Percentiles rank a stretch among this genome's conserved stretches.
Evolutionary conservation across 768 basidiomycete genomes (phyloP).

Genomic region (Boletus rubropictus): DNA sequence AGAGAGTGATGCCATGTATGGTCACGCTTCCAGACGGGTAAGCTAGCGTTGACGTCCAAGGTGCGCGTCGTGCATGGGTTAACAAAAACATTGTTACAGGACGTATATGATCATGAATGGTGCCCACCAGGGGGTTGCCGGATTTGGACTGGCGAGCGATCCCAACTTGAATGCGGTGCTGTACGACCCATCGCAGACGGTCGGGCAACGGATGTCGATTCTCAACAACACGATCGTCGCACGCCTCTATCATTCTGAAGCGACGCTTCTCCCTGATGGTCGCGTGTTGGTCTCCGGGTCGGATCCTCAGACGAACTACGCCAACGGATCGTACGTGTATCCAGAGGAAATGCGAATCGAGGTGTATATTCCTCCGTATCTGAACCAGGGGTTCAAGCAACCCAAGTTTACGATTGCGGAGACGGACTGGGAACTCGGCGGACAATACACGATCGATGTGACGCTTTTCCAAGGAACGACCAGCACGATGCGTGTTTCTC

Average conservation of each 20-base stretch:
- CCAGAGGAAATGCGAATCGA: conserved; percentile 75
- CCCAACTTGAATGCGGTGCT: conserved; percentile 62
- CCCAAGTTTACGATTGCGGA: conserved; percentile 54
- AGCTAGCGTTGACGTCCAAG: not conserved
- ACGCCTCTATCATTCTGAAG: conserved; percentile 75
- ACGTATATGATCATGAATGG: conserved; percentile 75
- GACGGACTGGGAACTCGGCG: conserved; percentile 60
- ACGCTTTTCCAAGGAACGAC: conserved; percentile 37
- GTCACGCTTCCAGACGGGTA: conserved; percentile 50
- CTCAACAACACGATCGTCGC: conserved; percentile 64
- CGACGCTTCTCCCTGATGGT: conserved; percentile 68
- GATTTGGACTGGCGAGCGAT: conserved; percentile 62
- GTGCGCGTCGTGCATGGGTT: not conserved
- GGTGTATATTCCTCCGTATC: conserved; percentile 85
- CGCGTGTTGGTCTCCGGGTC: conserved; percentile 73
- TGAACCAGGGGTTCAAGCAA: conserved; percentile 54
- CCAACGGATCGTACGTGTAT: conserved; percentile 39
- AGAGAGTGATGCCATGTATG: conserved; percentile 74
- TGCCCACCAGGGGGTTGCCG: conserved; percentile 62
- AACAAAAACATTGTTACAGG: conserved; percentile 36
- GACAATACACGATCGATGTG: conserved; percentile 48
- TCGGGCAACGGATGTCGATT: conserved; percentile 60
- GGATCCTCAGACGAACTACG: conserved; percentile 52
- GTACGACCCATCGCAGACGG: conserved; percentile 60
- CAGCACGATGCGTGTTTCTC: conserved; percentile 52